Evolutionary conservation across 129 eudicot genomes (phyloP), one percentile per base, ranked within the genome.

Genomic region (Tanacetum coccineum): DNA sequence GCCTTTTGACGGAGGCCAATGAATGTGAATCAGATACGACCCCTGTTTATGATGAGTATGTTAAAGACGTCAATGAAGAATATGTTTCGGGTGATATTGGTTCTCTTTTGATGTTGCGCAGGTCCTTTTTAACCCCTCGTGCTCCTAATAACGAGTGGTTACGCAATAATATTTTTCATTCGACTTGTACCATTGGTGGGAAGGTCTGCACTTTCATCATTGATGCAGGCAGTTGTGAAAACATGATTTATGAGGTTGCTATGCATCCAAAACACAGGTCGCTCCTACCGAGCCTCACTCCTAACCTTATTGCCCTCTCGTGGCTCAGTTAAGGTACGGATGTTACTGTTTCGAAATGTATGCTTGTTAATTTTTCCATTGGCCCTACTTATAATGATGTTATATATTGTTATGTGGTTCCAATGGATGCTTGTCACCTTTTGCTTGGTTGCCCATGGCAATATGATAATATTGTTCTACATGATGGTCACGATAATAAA

Each of bases 151-250:
- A 13, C 3, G 63, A 68, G 6, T 52, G 63, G 73, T 36, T 53
- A n/a, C 73, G 73, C 6, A 52, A n/a, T 8, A 54, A 30, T 68
- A 0, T 68, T 0, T 68, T 68, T 13, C 53, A 30, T 40, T 68
- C 64, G 4, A 28, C 32, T 28, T 28, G 32, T 5, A 28, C 32
- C 4, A 28, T 28, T 28, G 4, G 32, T 28, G 32, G 4, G 32
- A 28, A 28, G 32, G 32, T 28, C 4, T 28, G 32, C 32, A 28
- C 32, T 28, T 28, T 28, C 32, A 28, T 3, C 0, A 28, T 28
- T 28, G 32, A 28, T 28, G 4, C 0, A 0, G 32, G 32, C 0
- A 28, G 32, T 0, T 28, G 32, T 28, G 32, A 28, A 28, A 28
- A 28, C 4, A 0, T 28, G 32, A 28, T 28, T 28, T 28, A 0